phyloP scores from a whole-genome alignment of 2,329 filamentous ascomycete genomes.

The Xylariaceae sp. region DNA sequence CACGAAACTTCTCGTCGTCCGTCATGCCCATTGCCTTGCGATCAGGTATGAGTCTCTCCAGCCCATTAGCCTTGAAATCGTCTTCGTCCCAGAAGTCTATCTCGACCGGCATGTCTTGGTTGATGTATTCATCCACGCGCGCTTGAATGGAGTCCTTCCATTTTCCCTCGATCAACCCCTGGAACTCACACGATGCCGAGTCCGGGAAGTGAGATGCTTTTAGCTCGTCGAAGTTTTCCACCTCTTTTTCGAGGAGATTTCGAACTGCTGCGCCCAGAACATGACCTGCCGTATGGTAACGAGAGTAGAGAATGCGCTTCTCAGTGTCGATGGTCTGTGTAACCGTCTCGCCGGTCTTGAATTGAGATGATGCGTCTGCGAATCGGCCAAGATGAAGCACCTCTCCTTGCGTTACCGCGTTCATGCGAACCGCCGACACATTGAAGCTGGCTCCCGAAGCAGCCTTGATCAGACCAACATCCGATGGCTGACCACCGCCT shows the following conservation, averaged over 20 bases:
- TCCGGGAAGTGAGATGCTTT: conserved; percentile 70
- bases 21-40: conserved; percentile 34
- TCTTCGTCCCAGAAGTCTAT: conserved; percentile 64
- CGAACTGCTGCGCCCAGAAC: conserved; percentile 65
- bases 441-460: conserved; percentile 38
- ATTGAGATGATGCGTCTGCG: conserved; percentile 25
- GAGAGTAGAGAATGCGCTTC: conserved; percentile 58
- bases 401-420: conserved; percentile 43
- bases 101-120: conserved; percentile 50
- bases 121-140: conserved; percentile 54
- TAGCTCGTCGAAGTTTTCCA: conserved; percentile 55
- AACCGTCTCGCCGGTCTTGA: conserved; percentile 41
- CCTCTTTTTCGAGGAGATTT: conserved; percentile 46
- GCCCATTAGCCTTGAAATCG: conserved; percentile 50
- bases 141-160: conserved; percentile 59
- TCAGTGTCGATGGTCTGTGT: conserved; percentile 55
- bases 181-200: conserved; percentile 62
- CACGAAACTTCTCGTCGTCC: conserved; percentile 53
- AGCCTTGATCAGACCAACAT: conserved; percentile 53
- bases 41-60: conserved; percentile 53
- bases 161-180: conserved; percentile 59
- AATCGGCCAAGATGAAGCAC: conserved; percentile 65
- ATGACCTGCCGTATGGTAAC: conserved; percentile 69
- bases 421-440: conserved; percentile 54
- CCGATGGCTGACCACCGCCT: conserved; percentile 68